Evolutionary conservation across 768 basidiomycete species (phyloP).

Genomic region (Steccherinum ochraceum): DNA sequence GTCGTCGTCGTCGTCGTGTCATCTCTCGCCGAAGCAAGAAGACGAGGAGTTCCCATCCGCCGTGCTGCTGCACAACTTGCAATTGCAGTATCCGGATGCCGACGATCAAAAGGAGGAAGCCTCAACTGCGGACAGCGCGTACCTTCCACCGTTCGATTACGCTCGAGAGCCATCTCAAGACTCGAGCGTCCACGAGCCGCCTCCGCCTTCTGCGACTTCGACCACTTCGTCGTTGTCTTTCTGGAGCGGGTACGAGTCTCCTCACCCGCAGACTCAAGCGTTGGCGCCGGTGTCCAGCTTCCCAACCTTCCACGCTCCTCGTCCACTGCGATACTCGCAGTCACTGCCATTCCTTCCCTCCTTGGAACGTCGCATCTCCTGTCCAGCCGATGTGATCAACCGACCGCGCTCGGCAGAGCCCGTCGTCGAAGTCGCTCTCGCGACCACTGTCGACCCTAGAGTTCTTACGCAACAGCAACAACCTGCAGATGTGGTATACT

Average conservation of each 20-base stretch:
- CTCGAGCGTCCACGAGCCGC: neutral
- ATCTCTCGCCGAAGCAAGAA: neutral
- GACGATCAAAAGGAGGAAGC: neutral
- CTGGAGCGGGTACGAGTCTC: neutral
- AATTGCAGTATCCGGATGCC: neutral
- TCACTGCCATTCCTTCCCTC: conserved; percentile 7
- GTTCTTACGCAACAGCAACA: neutral
- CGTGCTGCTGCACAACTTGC: neutral
- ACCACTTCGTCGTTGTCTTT: neutral
- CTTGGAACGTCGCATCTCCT: neutral
- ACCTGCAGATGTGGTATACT: neutral
- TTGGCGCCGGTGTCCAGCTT: neutral
- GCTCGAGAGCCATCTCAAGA: neutral
- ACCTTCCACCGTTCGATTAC: neutral
- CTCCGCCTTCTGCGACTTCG: neutral
- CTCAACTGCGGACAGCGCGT: neutral
- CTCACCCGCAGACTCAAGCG: neutral
- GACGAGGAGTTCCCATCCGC: neutral
- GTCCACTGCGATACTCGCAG: conserved; percentile 3
- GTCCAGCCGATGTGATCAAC: neutral
- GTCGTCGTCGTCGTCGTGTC: neutral
- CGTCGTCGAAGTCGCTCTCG: neutral
- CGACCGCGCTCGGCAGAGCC: neutral
- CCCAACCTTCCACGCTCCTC: conserved; percentile 5
- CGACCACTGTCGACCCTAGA: neutral